These are phyloP conservation scores for Cardamine chenopodiifolia DNA, from an alignment of 345 rosid species.

Conservation along the genomic window DNA sequence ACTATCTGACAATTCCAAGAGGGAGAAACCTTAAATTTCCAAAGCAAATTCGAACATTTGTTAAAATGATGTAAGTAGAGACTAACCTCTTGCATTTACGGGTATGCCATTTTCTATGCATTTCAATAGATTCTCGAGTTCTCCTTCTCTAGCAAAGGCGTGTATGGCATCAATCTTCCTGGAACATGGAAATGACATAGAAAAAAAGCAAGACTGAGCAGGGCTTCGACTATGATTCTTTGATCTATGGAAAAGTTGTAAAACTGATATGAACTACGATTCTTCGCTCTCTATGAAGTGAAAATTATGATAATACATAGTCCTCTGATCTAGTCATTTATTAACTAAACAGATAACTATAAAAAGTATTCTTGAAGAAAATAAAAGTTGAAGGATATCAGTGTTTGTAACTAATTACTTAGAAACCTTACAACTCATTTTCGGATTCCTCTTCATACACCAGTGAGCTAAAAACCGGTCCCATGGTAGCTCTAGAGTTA, in stretches of 20 bases:
- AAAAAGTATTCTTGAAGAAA: neutral
- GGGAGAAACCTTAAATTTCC: neutral
- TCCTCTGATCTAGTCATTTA: neutral
- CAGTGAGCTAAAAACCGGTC: slow-evolving; percentile 93
- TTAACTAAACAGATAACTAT: neutral
- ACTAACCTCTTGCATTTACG: slow-evolving; percentile 68
- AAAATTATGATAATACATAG: neutral
- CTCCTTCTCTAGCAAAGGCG: slow-evolving; percentile 94
- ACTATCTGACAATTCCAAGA: slow-evolving; percentile 59
- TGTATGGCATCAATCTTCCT: slow-evolving; percentile 93
- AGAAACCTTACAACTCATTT: slow-evolving; percentile 82
- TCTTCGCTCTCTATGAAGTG: neutral
- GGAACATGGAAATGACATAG: neutral
- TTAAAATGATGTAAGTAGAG: neutral
- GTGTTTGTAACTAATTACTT: slow-evolving; percentile 5
- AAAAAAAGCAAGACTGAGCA: neutral
- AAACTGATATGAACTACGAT: neutral
- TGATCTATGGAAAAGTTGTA: neutral
- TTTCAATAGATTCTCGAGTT: slow-evolving; percentile 63
- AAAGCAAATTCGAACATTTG: neutral
- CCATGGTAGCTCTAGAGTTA: slow-evolving; percentile 47
- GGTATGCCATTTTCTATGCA: slow-evolving; percentile 74
- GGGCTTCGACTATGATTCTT: neutral
- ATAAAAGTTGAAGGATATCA: neutral
- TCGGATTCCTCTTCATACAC: slow-evolving; percentile 76